Percentiles rank a stretch among this genome's conserved stretches.
Conservation (phyloP, 192 early-diverging fungal species). For the Linnemannia exigua region DNA sequence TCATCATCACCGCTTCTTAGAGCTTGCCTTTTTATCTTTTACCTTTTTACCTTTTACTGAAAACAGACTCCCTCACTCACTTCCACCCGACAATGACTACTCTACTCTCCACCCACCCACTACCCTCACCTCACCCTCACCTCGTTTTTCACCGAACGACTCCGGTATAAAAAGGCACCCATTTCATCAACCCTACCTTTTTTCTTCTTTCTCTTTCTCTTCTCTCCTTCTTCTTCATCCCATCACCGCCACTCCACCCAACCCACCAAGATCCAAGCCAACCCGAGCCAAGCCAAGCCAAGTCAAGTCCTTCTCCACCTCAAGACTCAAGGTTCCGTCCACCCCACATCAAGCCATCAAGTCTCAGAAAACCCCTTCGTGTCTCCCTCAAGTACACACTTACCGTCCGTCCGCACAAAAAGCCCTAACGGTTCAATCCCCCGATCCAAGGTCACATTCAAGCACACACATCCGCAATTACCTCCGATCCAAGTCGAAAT, state of each 20-base stretch:
- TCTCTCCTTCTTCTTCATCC: conserved; percentile 1
- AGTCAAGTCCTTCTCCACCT: not conserved
- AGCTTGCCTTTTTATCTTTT: too few relatives aligned
- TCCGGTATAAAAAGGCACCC: not conserved
- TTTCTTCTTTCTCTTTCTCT: not conserved
- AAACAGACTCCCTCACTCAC: too few relatives aligned
- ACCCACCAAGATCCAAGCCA: not conserved
- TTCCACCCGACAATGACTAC: too few relatives aligned
- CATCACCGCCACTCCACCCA: not conserved
- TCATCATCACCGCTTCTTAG: not conserved
- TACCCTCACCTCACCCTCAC: not conserved
- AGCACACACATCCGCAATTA: not conserved
- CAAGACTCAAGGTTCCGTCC: conserved; percentile 4
- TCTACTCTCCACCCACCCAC: not conserved
- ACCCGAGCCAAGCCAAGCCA: not conserved
- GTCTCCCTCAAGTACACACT: not conserved
- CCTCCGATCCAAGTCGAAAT: conserved; percentile 4
- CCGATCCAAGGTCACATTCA: conserved; percentile 9
- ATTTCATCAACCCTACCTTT: not conserved
- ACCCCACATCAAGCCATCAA: not conserved
- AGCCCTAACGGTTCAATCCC: conserved; percentile 1
- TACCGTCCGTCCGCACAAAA: not conserved
- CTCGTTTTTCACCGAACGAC: not conserved
- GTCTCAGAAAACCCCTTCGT: not conserved
- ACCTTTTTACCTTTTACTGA: too few relatives aligned